Evolutionary conservation across 768 basidiomycete genomes (phyloP).

Genomic region (Boletus patriciae): DNA sequence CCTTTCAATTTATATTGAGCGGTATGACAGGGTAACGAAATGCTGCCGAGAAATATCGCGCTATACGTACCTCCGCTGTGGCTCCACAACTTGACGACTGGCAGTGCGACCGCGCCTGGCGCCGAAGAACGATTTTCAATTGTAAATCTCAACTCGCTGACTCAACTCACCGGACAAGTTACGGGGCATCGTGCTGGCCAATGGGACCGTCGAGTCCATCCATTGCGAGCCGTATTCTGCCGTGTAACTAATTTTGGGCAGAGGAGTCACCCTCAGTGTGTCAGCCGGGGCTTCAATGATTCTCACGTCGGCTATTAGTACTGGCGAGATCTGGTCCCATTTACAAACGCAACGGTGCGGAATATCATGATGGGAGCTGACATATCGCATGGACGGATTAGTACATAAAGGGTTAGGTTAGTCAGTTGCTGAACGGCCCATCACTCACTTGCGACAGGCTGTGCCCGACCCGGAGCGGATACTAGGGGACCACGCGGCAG

Average conservation of each 20-base stretch:
- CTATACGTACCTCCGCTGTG: not conserved
- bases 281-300: too few relatives aligned
- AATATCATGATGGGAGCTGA: not conserved
- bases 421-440: too few relatives aligned
- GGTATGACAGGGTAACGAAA: not conserved
- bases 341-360: too few relatives aligned
- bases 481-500: not conserved
- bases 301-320: too few relatives aligned
- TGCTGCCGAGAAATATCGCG: not conserved
- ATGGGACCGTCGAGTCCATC: too few relatives aligned
- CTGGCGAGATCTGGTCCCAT: too few relatives aligned
- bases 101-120: not conserved
- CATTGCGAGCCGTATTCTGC: too few relatives aligned
- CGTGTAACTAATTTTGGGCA: too few relatives aligned
- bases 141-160: too few relatives aligned
- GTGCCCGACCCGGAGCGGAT: not conserved
- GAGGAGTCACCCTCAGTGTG: too few relatives aligned
- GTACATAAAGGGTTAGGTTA: not conserved
- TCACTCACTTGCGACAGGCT: not conserved
- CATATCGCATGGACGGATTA: not conserved
- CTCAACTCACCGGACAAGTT: not conserved
- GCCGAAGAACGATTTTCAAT: not conserved
- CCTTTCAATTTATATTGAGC: slow-evolving; percentile 9
- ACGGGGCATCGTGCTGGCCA: too few relatives aligned
- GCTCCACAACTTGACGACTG: not conserved